phyloP scores from a whole-genome alignment of 768 basidiomycete genomes.

The Podaxis sp. region DNA sequence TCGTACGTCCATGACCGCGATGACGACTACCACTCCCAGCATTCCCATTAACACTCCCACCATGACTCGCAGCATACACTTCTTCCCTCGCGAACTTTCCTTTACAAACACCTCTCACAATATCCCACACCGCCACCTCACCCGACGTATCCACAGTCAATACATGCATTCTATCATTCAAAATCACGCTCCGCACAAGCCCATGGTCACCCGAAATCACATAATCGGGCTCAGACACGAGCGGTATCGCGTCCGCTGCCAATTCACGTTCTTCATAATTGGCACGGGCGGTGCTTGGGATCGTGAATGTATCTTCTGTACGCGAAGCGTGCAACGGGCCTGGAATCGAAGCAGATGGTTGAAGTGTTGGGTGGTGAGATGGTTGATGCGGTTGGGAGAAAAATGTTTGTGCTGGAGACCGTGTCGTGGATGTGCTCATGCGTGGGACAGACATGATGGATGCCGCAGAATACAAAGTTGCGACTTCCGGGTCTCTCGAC shows the following conservation, averaged over 20 bases:
- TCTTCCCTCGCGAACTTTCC: slow-evolving; percentile 68
- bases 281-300: slow-evolving; percentile 38
- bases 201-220: slow-evolving; percentile 75
- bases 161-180: slow-evolving; percentile 89
- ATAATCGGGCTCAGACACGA: slow-evolving; percentile 54
- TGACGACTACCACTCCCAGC: slow-evolving; percentile 10
- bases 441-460: slow-evolving; percentile 62
- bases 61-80: slow-evolving; percentile 50
- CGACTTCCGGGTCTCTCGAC: slow-evolving; percentile 69
- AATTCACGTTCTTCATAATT: slow-evolving; percentile 73
- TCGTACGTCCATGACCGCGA: background rate
- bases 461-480: slow-evolving; percentile 83
- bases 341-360: background rate
- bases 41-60: slow-evolving; percentile 40
- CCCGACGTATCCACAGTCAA: slow-evolving; percentile 88
- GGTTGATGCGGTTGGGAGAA: slow-evolving; percentile 13
- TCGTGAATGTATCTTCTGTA: slow-evolving; percentile 31
- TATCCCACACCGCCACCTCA: slow-evolving; percentile 90
- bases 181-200: slow-evolving; percentile 72
- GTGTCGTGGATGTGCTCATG: slow-evolving; percentile 18
- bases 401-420: slow-evolving; percentile 23
- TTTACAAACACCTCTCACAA: slow-evolving; percentile 70
- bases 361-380: background rate
- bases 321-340: slow-evolving; percentile 28
- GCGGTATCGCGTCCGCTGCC: slow-evolving; percentile 68